These are phyloP conservation scores for Hymenoscyphus repandus DNA, from an alignment of 2,329 filamentous ascomycete species.

Conservation along the genomic window DNA sequence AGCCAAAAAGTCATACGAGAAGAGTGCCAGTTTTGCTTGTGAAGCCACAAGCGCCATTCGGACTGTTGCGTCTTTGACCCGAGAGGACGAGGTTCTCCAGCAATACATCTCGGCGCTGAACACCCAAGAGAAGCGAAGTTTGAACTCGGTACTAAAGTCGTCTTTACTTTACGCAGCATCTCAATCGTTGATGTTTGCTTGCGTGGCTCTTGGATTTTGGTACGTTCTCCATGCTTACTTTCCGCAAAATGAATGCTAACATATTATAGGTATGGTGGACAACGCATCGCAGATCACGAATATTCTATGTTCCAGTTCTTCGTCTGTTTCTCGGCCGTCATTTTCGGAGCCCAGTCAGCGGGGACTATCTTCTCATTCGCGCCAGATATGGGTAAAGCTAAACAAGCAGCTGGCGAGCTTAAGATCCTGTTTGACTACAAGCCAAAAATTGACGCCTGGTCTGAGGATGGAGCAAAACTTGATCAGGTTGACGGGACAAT, in stretches of 20 bases:
- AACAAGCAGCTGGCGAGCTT: background rate
- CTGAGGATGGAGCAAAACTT: slow-evolving; percentile 41
- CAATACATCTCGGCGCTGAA: slow-evolving; percentile 32
- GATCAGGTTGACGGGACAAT: slow-evolving; percentile 48
- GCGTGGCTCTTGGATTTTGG: slow-evolving; percentile 44
- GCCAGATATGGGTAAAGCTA: slow-evolving; percentile 29
- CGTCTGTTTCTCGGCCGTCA: slow-evolving; percentile 75
- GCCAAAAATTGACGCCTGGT: background rate
- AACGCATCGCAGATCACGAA: slow-evolving; percentile 63
- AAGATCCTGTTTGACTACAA: background rate
- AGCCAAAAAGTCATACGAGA: slow-evolving; percentile 42
- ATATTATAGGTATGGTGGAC: slow-evolving; percentile 85
- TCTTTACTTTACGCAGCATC: slow-evolving; percentile 27
- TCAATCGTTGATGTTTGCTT: slow-evolving; percentile 1
- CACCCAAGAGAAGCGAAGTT: slow-evolving; percentile 17
- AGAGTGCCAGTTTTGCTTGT: slow-evolving; percentile 39
- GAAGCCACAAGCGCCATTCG: slow-evolving; percentile 41
- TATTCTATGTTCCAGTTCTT: slow-evolving; percentile 82
- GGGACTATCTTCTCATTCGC: slow-evolving; percentile 31
- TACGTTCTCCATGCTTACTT: slow-evolving; percentile 30
- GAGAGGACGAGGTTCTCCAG: slow-evolving; percentile 33
- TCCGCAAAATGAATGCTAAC: slow-evolving; percentile 67
- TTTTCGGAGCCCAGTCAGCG: slow-evolving; percentile 85
- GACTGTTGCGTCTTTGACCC: slow-evolving; percentile 39
- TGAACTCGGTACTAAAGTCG: slow-evolving; percentile 16